These are phyloP conservation scores for Eutrema yunnanense DNA, from an alignment of 345 rosid genomes.

Conservation along the genomic window DNA sequence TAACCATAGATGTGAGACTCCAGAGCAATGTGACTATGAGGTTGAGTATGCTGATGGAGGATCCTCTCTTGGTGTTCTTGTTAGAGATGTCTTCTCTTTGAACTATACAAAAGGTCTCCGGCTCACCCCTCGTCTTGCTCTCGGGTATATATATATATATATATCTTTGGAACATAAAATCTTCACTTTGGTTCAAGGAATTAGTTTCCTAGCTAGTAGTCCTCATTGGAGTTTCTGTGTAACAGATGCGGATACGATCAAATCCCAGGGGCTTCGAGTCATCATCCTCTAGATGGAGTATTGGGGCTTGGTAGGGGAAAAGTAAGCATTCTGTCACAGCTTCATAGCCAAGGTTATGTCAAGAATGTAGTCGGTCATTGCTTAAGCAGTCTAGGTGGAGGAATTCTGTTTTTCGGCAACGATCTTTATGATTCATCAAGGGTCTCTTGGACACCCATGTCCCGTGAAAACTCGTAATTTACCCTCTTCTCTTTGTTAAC, in stretches of 20 bases:
- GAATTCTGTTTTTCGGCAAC: conserved; percentile 81
- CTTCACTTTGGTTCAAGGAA: neutral
- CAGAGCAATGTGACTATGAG: conserved; percentile 81
- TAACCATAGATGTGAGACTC: conserved; percentile 47
- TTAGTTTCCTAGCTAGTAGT: neutral
- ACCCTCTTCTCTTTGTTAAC: neutral
- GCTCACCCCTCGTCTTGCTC: conserved; percentile 60
- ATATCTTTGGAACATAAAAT: neutral
- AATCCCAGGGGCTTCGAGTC: conserved; percentile 45
- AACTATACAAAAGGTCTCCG: conserved; percentile 48
- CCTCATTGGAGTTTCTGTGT: conserved; percentile 7
- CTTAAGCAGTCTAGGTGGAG: conserved; percentile 76
- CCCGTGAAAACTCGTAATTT: conserved; percentile 48
- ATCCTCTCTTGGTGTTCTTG: conserved; percentile 87
- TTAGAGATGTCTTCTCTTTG: conserved; percentile 64
- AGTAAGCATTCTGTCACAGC: conserved; percentile 77
- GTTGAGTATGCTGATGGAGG: conserved; percentile 93
- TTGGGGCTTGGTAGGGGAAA: conserved; percentile 94
- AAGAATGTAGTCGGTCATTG: conserved; percentile 83
- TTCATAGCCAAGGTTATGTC: conserved; percentile 55
- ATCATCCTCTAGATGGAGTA: conserved; percentile 90
- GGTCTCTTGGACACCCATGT: conserved; percentile 73
- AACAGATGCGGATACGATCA: conserved; percentile 92
- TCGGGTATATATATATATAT: conserved; percentile 44
- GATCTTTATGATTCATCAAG: conserved; percentile 62